A percentile compares a stretch with the other conserved stretches of the same genome.
Evolutionary conservation across 306 rosid species (phyloP).

Genomic region (Spatholobus suberectus): DNA sequence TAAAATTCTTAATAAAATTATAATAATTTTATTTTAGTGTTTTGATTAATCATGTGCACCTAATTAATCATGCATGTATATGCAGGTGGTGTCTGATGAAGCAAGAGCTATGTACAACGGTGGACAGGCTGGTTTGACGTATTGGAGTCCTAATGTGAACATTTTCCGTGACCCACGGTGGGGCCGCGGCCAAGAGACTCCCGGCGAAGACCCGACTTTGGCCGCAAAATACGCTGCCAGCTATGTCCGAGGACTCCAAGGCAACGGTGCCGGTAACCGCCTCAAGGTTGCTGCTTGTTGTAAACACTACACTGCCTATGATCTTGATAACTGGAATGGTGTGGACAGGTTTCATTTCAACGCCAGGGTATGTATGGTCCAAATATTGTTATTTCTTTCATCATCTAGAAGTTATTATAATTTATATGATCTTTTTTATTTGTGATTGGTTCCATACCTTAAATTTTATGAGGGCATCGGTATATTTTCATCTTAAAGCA

Average conservation of each 20-base stretch:
- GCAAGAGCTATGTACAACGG: conserved; percentile 98
- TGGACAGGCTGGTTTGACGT: conserved; percentile 82
- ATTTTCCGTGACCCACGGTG: conserved; percentile 92
- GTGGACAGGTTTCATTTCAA: conserved; percentile 82
- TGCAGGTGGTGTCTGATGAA: conserved; percentile 88
- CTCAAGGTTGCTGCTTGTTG: conserved; percentile 97
- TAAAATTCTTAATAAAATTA: neutral
- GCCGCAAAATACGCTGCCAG: conserved; percentile 76
- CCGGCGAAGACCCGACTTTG: conserved; percentile 83
- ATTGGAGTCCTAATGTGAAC: conserved; percentile 96
- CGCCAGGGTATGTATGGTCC: conserved; percentile 65
- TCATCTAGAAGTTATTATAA: neutral
- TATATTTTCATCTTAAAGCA: too few species aligned
- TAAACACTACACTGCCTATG: conserved; percentile 94
- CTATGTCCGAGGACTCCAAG: conserved; percentile 86
- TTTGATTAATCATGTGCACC: neutral
- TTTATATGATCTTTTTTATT: neutral
- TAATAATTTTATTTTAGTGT: neutral
- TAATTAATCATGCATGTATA: neutral
- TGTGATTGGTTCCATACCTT: too few species aligned
- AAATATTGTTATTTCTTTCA: neutral
- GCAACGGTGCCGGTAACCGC: conserved; percentile 59
- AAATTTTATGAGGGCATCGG: too few species aligned
- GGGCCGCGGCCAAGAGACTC: conserved; percentile 97
- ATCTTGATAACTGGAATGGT: conserved; percentile 93